Base-by-base conservation (phyloP, 83 land plant species). In the Thuja plicata region DNA sequence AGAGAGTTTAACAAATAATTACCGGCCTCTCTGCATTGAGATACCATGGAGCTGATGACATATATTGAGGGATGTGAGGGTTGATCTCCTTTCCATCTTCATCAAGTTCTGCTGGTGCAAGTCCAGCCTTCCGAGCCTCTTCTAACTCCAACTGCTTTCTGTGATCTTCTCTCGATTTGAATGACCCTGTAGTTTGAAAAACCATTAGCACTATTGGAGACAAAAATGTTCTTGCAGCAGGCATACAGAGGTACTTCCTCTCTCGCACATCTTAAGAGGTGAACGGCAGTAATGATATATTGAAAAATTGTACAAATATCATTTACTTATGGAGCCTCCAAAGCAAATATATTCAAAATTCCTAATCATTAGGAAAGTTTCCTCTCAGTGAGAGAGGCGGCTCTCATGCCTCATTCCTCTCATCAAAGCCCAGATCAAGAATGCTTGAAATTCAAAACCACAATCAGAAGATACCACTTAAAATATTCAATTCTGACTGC, bases 41-140 rank as follows among this genome's bases (percentile, higher is more conserved):
- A 89, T 90, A 90, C 90, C 91, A 90, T 41, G 91, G 91, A 19
- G 91, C 91, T 32, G 90, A 88, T 91, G 91, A 90, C 91, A 90
- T 90, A 70, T 83, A 90, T 48, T 90, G 91, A 81, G 91, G 91
- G 70, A 90, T 90, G 38, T 90, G 91, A 62, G 91, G 91, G 40
- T 90, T 90, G 74, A 90, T 90, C 66, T 90, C 91, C 82, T 90
- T 89, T 55, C 91, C 91, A 86, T 90, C 91, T 90, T 90, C 91
- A 89, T 90, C 91, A 55, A 90, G 91, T 87, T 90, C 91, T 62
- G 91, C 91, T 21, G 91, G 91, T 34, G 91, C 91, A 21, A 90
- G 91, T 17, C 91, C 91, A 50, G 91, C 91, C 88, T 90, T 90
- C 27, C 91, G 88, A n/a, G 91, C 91, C 87, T 89, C 91, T 79